Evolutionary conservation across 495 filamentous ascomycete genomes (phyloP), one percentile per base, ranked within the genome.

Genomic region (Trichoderma gamsii): DNA sequence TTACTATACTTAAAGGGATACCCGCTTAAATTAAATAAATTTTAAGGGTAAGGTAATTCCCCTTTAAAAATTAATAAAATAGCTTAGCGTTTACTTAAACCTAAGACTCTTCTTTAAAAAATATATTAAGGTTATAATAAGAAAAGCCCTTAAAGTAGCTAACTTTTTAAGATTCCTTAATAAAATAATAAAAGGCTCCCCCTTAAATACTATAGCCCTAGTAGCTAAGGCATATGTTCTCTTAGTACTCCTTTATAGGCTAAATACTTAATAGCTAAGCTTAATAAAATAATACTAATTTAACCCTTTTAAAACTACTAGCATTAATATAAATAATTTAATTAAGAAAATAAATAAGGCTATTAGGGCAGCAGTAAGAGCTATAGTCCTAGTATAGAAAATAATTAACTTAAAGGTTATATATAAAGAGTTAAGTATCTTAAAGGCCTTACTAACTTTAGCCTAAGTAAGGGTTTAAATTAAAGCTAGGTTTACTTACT

Each of bases 81-180:
- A 67, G 23, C 27, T 27, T 7, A 41, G 38, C 16, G 8, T 43
- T 16, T 38, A 63, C 9, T n/a, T 41, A 29, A 13, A 56, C 18
- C 9, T 46, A 38, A 25, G n/a, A 9, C n/a, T 56, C 29, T 41
- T n/a, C 25, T 63, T 68, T 68, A 77, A 78, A 74, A 68, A 72
- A 65, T 78, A 56, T 56, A 56, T 56, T 21, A 56, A 56, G 25
- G 8, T 56, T 21, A 56, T 56, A 56, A 56, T 56, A 21, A 25
- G 25, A 56, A 56, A 56, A 25, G 51, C 51, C 12, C 12, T 46
- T 15, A 46, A 46, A 46, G 43, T 11, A 18, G 43, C 12, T 15
- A 46, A 46, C 5, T 56, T 56, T n/a, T 56, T 56, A 21, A 56
- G 25, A 56, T 56, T 12, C 16, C 9, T 56, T 56, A 56, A 56